Percentiles rank a stretch among this genome's conserved stretches.
Conservation (phyloP, 495 filamentous ascomycete genomes). For the Haplographium delicatum region DNA sequence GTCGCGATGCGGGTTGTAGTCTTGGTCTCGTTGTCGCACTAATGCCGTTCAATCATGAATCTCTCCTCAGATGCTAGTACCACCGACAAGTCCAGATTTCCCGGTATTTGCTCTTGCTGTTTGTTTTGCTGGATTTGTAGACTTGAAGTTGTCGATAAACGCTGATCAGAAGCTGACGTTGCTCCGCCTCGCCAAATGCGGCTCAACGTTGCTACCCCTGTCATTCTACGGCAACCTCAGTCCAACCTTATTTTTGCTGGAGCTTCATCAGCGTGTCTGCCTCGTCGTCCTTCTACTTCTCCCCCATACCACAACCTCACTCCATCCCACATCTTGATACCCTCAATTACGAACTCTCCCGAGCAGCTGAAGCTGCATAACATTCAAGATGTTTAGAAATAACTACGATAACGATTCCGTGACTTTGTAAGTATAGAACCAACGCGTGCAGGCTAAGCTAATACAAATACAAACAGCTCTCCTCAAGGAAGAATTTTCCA, state of each 20-base stretch:
- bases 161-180: conserved; percentile 6
- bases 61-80: too few relatives aligned
- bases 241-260: conserved; percentile 15
- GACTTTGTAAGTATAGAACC: conserved; percentile 74
- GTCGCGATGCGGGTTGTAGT: background rate
- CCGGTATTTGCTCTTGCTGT: too few relatives aligned
- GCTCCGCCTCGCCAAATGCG: background rate
- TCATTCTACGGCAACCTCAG: background rate
- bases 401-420: conserved; percentile 99
- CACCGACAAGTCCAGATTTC: too few relatives aligned
- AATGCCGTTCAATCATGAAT: too few relatives aligned
- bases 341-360: background rate
- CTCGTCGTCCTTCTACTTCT: conserved; percentile 6
- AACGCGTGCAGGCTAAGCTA: conserved; percentile 13
- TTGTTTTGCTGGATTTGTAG: background rate
- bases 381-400: conserved; percentile 87
- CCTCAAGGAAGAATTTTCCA: conserved; percentile 99
- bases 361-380: conserved; percentile 15
- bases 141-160: background rate
- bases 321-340: conserved; percentile 7
- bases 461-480: conserved; percentile 62
- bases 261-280: conserved; percentile 28
- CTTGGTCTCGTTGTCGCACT: background rate
- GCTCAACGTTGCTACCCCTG: conserved; percentile 14
- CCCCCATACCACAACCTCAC: conserved; percentile 1